phyloP scores from a whole-genome alignment of 345 rosid species.

The Moricandia arvensis region DNA sequence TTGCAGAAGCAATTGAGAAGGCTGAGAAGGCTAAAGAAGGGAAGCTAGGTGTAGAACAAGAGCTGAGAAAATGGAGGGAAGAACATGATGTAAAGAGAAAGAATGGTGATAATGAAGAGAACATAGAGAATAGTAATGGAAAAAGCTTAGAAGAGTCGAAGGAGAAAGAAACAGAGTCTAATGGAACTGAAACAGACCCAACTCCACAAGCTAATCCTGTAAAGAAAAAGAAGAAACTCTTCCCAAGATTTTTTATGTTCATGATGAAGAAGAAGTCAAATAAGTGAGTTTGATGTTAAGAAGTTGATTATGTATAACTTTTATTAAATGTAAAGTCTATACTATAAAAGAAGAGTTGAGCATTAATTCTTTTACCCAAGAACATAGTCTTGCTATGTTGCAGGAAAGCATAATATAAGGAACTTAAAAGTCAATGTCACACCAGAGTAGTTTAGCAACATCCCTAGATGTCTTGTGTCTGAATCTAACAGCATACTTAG shows the following conservation, averaged over 20 bases:
- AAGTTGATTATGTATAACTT: not conserved
- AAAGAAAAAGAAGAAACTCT: slow-evolving; percentile 68
- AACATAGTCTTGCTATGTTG: not conserved
- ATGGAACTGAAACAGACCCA: slow-evolving; percentile 27
- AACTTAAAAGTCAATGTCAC: slow-evolving; percentile 13
- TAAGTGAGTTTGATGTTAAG: slow-evolving; percentile 34
- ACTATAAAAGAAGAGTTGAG: not conserved
- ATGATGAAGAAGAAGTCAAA: slow-evolving; percentile 56
- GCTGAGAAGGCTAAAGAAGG: slow-evolving; percentile 90
- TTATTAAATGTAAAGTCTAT: not conserved
- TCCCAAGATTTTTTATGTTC: slow-evolving; percentile 76
- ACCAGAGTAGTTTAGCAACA: slow-evolving; percentile 16
- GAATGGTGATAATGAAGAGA: slow-evolving; percentile 40
- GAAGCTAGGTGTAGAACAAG: slow-evolving; percentile 78
- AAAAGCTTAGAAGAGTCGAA: slow-evolving; percentile 42
- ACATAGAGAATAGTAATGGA: slow-evolving; percentile 28
- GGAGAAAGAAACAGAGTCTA: slow-evolving; percentile 41
- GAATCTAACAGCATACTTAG: slow-evolving; percentile 25
- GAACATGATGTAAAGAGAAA: slow-evolving; percentile 67
- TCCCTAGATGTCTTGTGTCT: not conserved
- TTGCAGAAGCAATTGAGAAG: slow-evolving; percentile 64
- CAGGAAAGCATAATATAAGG: not conserved
- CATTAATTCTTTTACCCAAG: not conserved
- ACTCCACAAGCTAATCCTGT: slow-evolving; percentile 37
- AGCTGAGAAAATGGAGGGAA: slow-evolving; percentile 84